A percentile compares a stretch with the other conserved stretches of the same genome.
Evolutionary conservation across 805 yeast genomes (phyloP).

Genomic region (Yamadazyma nakazawae): DNA sequence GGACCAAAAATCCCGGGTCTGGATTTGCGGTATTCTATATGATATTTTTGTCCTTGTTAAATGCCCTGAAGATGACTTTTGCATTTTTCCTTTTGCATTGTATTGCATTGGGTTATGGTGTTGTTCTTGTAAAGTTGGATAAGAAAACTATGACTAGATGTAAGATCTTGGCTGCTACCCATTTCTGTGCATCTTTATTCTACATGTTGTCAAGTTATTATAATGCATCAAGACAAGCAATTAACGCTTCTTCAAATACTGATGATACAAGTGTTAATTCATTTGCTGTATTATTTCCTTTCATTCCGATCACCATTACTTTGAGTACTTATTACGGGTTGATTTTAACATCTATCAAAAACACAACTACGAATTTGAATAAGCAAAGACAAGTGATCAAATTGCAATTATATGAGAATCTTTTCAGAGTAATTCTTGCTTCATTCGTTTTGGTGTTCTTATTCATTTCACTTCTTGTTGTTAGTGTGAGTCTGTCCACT

Average conservation of each 20-base stretch:
- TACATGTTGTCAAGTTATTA: conserved; percentile 36
- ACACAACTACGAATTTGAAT: conserved; percentile 68
- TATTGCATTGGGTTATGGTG: conserved; percentile 91
- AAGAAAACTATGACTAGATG: conserved; percentile 64
- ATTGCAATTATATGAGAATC: conserved; percentile 76
- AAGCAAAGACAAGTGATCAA: conserved; percentile 91
- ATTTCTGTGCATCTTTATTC: conserved; percentile 33
- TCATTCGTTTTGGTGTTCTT: conserved; percentile 68
- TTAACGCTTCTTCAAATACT: conserved; percentile 30
- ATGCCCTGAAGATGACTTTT: conserved; percentile 78
- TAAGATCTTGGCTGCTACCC: conserved; percentile 40
- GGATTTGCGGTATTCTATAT: conserved; percentile 68
- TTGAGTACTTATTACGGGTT: conserved; percentile 70
- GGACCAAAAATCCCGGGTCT: conserved; percentile 42
- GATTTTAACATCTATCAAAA: conserved; percentile 68
- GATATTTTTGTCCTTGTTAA: conserved; percentile 72
- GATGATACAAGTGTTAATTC: conserved; percentile 48
- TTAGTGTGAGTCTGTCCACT: conserved; percentile 69
- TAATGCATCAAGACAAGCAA: conserved; percentile 22
- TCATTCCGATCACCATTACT: conserved; percentile 70
- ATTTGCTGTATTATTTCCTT: conserved; percentile 49
- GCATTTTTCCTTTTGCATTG: conserved; percentile 83
- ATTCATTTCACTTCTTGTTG: conserved; percentile 68
- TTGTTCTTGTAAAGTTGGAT: conserved; percentile 82
- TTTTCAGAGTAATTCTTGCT: conserved; percentile 70